Evolutionary conservation across 1,284 basidiomycete genomes (phyloP), one percentile per base, ranked within the genome.

Genomic region (Termitomyces sp.): DNA sequence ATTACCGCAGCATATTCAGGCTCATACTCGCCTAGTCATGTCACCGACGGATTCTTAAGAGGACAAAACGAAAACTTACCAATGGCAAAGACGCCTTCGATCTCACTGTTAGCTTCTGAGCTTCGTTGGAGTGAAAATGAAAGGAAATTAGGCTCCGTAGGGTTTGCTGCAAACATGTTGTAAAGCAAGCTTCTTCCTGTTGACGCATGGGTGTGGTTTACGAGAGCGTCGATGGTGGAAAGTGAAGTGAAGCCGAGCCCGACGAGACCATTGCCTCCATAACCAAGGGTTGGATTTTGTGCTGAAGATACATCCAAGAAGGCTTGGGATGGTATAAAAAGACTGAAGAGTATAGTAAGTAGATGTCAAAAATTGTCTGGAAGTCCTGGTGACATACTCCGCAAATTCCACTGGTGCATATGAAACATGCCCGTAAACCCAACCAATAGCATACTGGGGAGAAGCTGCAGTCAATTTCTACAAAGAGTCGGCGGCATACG

Each of bases 231-330:
- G 43, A 91, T 77, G 35, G 70, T 77, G 2, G 89, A 91, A 30
- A 91, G 76, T 14, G 80, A 80, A 31, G 81, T 83, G 64, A 91
- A 90, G 37, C 89, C 88, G n/a, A 91, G 75, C 14, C 88, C 88
- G 33, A 82, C 67, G 60, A 91, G 81, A n/a, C 89, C 89, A 56
- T 72, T 63, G 14, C 86, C 84, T 19, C 84, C 85, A 60, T 86
- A 89, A 3, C 74, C 71, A n/a, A 88, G 71, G 8, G 84, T 84
- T 24, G 88, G 86, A 64, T 91, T 89, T 48, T 76, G 64, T 6
- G 81, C 84, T 8, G 63, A 57, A 4, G 77, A 73, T 8, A 77
- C 83, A 57, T 86, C 84, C 48, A 91, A 67, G 62, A 80, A 82
- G 3, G 85, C 88, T 72, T 91, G 88, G 1, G 73, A 70, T 18